Base-by-base conservation (phyloP, 1,284 basidiomycete genomes). In the Uromyces viciae-fabae region DNA sequence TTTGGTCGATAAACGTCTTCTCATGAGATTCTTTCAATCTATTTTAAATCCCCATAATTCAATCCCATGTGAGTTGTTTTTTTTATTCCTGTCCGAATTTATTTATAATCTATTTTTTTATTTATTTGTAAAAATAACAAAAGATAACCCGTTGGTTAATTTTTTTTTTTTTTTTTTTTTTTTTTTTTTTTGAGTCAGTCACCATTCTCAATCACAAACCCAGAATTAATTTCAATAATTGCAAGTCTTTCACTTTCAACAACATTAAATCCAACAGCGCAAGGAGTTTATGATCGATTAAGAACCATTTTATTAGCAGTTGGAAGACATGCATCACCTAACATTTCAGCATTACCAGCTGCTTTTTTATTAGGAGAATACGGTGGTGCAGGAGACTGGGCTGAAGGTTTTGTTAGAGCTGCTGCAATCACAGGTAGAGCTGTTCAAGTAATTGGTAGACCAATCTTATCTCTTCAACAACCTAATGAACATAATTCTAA, bases 1-100 rank as follows among this genome's bases (percentile, higher is more conserved):
- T 22, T 28, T 75, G 25, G 22, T 62, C 56, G 73, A 75, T 5
- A 75, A 75, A 62, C 73, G 73, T 25, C 73, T 62, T 0, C 73
- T 75, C 58, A 75, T 75, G 73, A 19, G 73, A 3, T 60, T 75
- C 38, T 60, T 75, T 28, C 73, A 75, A 31, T 11, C 73, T 33
- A 75, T 75, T 40, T 36, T 60, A 7, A 38, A 75, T 1, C 42
- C 73, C 22, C n/a, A 60, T 60, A 33, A 7, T 19, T 52, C 58
- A 54, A 17, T 60, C 54, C n/a, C 31, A 60, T 56, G 73, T 75
- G 56, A 75, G 38, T 74, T 58, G 72, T 71, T 46, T 49, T 40
- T 60, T 40, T 74, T 25, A 3, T 56, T 74, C 33, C 49, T 74
- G 28, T 31, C 28, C 42, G n/a, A n/a, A n/a, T n/a, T n/a, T n/a